A percentile compares a stretch with the other conserved stretches of the same genome.
Conservation (phyloP, 1,284 basidiomycete species). For the Trichosporon sp. region DNA sequence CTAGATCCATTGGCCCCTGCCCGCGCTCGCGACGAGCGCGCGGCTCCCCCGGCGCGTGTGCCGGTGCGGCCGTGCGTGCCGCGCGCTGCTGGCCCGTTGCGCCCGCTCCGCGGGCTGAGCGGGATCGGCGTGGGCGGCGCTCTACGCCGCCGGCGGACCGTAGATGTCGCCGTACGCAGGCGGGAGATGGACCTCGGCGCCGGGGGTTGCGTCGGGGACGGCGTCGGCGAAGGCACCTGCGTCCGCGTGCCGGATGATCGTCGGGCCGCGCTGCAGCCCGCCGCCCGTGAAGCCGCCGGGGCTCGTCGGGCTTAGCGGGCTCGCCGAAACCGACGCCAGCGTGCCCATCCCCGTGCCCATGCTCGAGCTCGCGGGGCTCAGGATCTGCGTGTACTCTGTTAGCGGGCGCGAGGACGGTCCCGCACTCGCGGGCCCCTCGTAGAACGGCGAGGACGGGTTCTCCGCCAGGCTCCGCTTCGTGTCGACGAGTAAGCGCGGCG, state of each 20-base stretch:
- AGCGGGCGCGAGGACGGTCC: not conserved
- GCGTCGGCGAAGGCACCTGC: conserved; percentile 18
- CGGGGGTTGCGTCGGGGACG: conserved; percentile 10
- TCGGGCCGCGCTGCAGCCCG: conserved; percentile 12
- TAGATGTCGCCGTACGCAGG: conserved; percentile 25
- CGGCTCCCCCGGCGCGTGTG: too few relatives aligned
- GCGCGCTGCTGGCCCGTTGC: too few relatives aligned
- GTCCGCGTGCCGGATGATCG: conserved; percentile 22
- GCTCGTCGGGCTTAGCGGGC: not conserved
- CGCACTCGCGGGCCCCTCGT: not conserved
- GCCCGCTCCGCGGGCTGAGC: too few relatives aligned
- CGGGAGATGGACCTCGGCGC: conserved; percentile 17
- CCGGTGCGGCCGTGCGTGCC: too few relatives aligned
- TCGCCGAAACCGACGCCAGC: not conserved
- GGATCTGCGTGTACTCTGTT: not conserved
- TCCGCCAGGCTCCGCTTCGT: conserved; percentile 9
- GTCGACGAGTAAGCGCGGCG: conserved; percentile 19
- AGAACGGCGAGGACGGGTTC: not conserved
- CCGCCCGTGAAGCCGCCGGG: not conserved
- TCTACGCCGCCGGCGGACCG: conserved; percentile 12
- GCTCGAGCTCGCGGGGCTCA: not conserved
- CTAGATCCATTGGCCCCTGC: too few relatives aligned
- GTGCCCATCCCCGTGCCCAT: not conserved
- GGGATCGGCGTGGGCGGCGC: not conserved
- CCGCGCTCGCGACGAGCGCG: too few relatives aligned